Evolutionary conservation across 371 early-diverging fungal genomes (phyloP).

Genomic region (Thermomucor indicae-seudaticae): DNA sequence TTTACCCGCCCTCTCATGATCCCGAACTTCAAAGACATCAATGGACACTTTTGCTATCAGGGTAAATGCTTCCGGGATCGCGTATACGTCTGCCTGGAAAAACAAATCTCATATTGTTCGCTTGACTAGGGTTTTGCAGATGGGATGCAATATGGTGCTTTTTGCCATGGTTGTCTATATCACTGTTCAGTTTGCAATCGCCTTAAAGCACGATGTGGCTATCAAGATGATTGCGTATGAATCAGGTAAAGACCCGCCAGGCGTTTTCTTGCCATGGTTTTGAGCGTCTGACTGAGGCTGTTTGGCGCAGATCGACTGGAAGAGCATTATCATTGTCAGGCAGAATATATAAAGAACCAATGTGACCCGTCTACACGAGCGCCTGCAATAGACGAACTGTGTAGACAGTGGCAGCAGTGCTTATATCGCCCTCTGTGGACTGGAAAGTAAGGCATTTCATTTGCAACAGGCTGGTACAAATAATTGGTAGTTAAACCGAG

Average conservation of each 20-base stretch:
- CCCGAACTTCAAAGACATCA: slow-evolving; percentile 1
- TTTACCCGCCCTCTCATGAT: slow-evolving; percentile 3
- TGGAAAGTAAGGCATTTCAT: slow-evolving; percentile 7
- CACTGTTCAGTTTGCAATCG: slow-evolving; percentile 13
- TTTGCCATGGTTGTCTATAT: slow-evolving; percentile 12
- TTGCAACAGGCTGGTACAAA: neutral
- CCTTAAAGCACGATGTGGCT: slow-evolving; percentile 8
- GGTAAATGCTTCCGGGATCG: slow-evolving; percentile 4
- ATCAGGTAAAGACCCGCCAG: slow-evolving; percentile 8
- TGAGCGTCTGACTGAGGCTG: neutral
- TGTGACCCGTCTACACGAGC: slow-evolving; percentile 12
- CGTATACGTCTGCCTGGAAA: neutral
- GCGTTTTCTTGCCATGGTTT: neutral
- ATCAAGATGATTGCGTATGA: slow-evolving; percentile 11
- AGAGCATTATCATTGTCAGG: slow-evolving; percentile 5
- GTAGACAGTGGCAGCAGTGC: slow-evolving; percentile 16
- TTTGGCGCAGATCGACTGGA: slow-evolving; percentile 6
- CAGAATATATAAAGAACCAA: slow-evolving; percentile 8
- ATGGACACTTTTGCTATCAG: slow-evolving; percentile 1
- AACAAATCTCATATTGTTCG: neutral
- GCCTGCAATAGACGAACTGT: slow-evolving; percentile 12
- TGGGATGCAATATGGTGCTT: slow-evolving; percentile 9
- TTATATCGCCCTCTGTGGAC: slow-evolving; percentile 15
- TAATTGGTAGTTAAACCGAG: neutral
- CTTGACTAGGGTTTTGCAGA: neutral